A percentile compares a stretch with the other conserved stretches of the same genome.
Evolutionary conservation across 371 early-diverging fungal species (phyloP).

Genomic region (Apophysomyces variabilis): DNA sequence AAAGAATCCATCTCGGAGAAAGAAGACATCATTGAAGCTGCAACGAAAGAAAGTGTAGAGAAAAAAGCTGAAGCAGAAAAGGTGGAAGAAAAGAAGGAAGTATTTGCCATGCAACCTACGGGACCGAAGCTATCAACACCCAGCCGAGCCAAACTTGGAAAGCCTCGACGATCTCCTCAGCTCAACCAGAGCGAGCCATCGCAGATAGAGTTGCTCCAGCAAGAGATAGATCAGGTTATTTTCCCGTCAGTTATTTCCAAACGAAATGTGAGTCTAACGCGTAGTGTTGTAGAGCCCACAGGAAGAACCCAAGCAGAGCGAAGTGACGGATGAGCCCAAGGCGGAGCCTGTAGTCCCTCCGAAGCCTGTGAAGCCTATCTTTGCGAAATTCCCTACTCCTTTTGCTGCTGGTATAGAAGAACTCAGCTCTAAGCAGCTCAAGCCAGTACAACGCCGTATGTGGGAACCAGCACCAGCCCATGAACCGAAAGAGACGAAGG

Average conservation of each 20-base stretch:
- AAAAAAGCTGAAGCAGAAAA: conserved; percentile 16
- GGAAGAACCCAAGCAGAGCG: conserved; percentile 15
- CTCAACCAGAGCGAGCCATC: conserved; percentile 36
- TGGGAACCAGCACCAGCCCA: conserved; percentile 44
- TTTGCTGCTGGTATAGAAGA: conserved; percentile 54
- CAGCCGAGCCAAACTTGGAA: conserved; percentile 33
- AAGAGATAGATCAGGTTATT: conserved; percentile 37
- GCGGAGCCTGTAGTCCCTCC: conserved; percentile 42
- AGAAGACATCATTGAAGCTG: conserved; percentile 12
- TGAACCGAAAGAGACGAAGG: conserved; percentile 28
- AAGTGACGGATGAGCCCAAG: conserved; percentile 18
- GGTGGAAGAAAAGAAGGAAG: conserved; percentile 18
- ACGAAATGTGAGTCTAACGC: background rate
- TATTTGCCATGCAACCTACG: conserved; percentile 29
- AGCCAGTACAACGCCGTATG: conserved; percentile 48
- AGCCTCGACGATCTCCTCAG: conserved; percentile 39
- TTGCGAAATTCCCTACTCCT: conserved; percentile 68
- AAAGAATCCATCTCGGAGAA: background rate
- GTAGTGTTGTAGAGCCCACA: conserved; percentile 10
- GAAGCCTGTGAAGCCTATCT: conserved; percentile 68
- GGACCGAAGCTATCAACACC: conserved; percentile 52
- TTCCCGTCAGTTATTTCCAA: background rate
- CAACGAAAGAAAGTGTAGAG: conserved; percentile 18
- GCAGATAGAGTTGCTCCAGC: conserved; percentile 48
- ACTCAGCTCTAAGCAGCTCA: conserved; percentile 42